Percentiles rank a stretch among this genome's conserved stretches.
These are phyloP conservation scores for Hebeloma cylindrosporum DNA, from an alignment of 768 basidiomycete species.

Conservation along the genomic window DNA sequence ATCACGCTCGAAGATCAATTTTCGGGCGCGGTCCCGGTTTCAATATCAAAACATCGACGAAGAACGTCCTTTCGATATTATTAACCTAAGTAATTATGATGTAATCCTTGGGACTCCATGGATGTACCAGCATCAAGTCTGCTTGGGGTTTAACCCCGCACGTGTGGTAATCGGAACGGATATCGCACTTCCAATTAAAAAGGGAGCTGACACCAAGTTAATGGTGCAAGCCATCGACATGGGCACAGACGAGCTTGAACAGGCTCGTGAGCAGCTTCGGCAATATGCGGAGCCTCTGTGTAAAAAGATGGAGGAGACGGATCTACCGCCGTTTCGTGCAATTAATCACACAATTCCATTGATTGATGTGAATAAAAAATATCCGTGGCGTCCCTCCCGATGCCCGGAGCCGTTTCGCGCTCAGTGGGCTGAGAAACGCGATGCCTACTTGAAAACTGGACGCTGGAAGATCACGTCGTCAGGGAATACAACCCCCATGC, in stretches of 20 bases:
- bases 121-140: slow-evolving; percentile 31
- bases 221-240: slow-evolving; percentile 9
- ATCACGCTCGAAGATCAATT: slow-evolving; percentile 35
- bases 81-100: slow-evolving; percentile 41
- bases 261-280: slow-evolving; percentile 13
- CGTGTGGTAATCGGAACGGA: slow-evolving; percentile 26
- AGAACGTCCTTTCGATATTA: slow-evolving; percentile 31
- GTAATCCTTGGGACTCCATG: slow-evolving; percentile 41
- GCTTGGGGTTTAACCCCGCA: slow-evolving; percentile 27
- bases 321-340: slow-evolving; percentile 33
- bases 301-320: slow-evolving; percentile 23
- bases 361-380: slow-evolving; percentile 30
- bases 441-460: slow-evolving; percentile 24
- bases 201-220: slow-evolving; percentile 8
- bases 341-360: slow-evolving; percentile 43
- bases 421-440: slow-evolving; percentile 27
- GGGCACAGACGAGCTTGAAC: slow-evolving; percentile 10
- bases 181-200: slow-evolving; percentile 19
- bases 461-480: slow-evolving; percentile 30
- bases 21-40: slow-evolving; percentile 19
- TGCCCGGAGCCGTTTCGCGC: slow-evolving; percentile 35
- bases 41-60: slow-evolving; percentile 33
- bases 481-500: slow-evolving; percentile 32
- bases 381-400: slow-evolving; percentile 31
- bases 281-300: slow-evolving; percentile 27